Evolutionary conservation across 2,329 filamentous ascomycete genomes (phyloP), one percentile per base, ranked within the genome.

Genomic region (Fusarium avenaceum): DNA sequence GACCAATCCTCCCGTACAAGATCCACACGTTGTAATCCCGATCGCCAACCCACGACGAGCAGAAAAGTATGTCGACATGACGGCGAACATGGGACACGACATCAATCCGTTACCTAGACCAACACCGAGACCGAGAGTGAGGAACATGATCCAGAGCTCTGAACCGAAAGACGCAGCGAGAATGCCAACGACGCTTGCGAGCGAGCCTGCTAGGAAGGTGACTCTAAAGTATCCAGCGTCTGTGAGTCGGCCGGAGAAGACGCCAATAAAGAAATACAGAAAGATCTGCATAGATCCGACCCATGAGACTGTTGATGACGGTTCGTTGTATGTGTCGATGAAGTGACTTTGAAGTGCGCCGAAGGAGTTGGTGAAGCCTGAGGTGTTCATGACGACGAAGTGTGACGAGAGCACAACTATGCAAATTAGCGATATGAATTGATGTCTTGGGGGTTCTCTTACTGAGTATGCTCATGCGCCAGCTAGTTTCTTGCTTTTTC

Each of bases 261-360:
- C 26, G 0, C 42, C 50, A 4, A 59, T 9, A 2, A 35, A 56
- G 22, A 59, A 59, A 3, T 40, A 40, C 7, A 59, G 14, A 1
- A 59, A 47, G 0, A 47, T 46, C 2, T 42, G 20, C 3, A 56
- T 57, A 0, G 50, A 57, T 0, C 56, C 56, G 6, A 59, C 47
- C 56, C 35, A 59, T 2, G 50, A 59, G 2, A 47, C 35, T 2
- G 9, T 28, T 2, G 42, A 57, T 0, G 33, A 22, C 0, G 50
- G n/a, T 9, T 56, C 14, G 6, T 35, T 15, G 4, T 56, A 28
- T 5, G 6, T 20, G 7, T 28, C 22, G 1, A 57, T 24, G 5
- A 57, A 33, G 30, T 59, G 11, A 9, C 28, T 59, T 28, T 59
- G 42, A 1, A 56, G 9, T 4, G 52, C 56, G 4, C 56, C 56